phyloP scores from a whole-genome alignment of 1,284 basidiomycete species.

The Leccinum ponderosum region DNA sequence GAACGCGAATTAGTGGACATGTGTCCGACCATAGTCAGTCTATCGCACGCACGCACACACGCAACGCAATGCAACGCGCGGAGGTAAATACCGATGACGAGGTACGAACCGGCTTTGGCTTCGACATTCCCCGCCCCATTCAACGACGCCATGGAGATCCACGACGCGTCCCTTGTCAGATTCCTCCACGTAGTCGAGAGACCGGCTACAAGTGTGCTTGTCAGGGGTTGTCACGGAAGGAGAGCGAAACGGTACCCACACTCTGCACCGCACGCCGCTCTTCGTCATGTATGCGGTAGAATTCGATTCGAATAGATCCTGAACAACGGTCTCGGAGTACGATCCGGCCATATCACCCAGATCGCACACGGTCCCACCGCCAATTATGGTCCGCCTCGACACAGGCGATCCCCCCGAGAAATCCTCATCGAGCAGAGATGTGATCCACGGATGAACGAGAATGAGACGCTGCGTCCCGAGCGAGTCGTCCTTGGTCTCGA shows the following conservation, averaged over 20 bases:
- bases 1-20: not conserved
- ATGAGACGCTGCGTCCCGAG: too few species aligned
- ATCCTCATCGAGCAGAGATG: too few species aligned
- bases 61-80: not conserved
- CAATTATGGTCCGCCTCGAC: too few species aligned
- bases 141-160: conserved; percentile 6
- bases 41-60: not conserved
- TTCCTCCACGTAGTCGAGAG: conserved; percentile 8
- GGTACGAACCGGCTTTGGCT: conserved; percentile 15
- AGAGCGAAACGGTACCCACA: not conserved
- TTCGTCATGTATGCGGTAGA: not conserved
- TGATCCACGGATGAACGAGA: too few species aligned
- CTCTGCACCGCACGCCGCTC: not conserved
- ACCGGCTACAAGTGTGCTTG: conserved; percentile 5
- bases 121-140: conserved; percentile 2
- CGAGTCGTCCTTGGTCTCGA: too few species aligned
- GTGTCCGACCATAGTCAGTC: conserved; percentile 9
- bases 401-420: too few species aligned
- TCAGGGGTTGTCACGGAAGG: not conserved
- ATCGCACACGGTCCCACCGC: too few species aligned
- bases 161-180: not conserved
- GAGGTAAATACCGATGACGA: not conserved
- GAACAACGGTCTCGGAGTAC: too few species aligned
- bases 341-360: too few species aligned
- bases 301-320: not conserved